phyloP scores from a whole-genome alignment of 495 filamentous ascomycete species.

The Bacidia rubella region DNA sequence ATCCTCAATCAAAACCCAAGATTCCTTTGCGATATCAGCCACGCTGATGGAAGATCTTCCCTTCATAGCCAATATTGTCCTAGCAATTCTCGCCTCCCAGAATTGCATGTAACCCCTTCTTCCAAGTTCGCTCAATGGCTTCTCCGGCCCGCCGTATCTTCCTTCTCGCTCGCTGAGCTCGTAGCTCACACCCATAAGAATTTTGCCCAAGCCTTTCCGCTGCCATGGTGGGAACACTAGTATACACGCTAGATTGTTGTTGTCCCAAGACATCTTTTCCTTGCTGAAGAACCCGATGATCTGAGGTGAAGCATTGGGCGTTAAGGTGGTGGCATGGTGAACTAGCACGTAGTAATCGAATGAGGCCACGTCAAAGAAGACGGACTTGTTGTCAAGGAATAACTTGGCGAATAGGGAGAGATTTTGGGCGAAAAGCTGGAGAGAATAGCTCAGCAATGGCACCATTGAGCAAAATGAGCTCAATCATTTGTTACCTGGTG shows the following conservation, averaged over 20 bases:
- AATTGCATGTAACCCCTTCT: slow-evolving; percentile 65
- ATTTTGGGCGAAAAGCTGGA: slow-evolving; percentile 81
- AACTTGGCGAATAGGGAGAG: slow-evolving; percentile 94
- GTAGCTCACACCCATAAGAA: slow-evolving; percentile 89
- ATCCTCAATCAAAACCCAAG: slow-evolving; percentile 73
- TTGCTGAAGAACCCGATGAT: slow-evolving; percentile 96
- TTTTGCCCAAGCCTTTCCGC: slow-evolving; percentile 68
- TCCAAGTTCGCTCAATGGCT: slow-evolving; percentile 75
- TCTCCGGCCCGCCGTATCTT: slow-evolving; percentile 82
- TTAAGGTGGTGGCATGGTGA: slow-evolving; percentile 35
- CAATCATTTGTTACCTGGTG: slow-evolving; percentile 25
- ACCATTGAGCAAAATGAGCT: not conserved
- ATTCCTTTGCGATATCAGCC: slow-evolving; percentile 44
- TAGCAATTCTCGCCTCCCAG: slow-evolving; percentile 69
- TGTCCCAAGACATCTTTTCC: slow-evolving; percentile 97
- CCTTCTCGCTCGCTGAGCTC: slow-evolving; percentile 78
- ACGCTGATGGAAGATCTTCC: slow-evolving; percentile 34
- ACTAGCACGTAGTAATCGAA: slow-evolving; percentile 93
- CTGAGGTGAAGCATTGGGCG: slow-evolving; percentile 28
- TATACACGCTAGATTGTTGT: slow-evolving; percentile 96
- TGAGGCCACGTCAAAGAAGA: slow-evolving; percentile 90
- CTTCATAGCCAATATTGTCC: slow-evolving; percentile 40
- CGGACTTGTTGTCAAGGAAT: slow-evolving; percentile 94
- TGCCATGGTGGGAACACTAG: slow-evolving; percentile 94
- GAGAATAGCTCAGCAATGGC: slow-evolving; percentile 1